Percentiles rank a stretch among this genome's conserved stretches.
These are phyloP conservation scores for Pseudonitzschia delicatissima DNA, from an alignment of 108 stramenopile genomes.

Conservation along the genomic window DNA sequence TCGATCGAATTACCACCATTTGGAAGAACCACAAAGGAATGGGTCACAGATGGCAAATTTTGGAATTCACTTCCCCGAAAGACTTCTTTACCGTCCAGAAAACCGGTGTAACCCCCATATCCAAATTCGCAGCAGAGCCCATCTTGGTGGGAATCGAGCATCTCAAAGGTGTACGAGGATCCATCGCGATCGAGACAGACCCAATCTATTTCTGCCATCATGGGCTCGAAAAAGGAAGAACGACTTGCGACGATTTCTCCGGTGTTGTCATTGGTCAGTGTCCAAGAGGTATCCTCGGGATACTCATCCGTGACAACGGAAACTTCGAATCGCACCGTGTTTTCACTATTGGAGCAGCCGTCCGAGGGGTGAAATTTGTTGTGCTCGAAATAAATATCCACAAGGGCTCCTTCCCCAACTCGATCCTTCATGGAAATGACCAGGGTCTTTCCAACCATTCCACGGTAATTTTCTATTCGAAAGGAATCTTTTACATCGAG, in stretches of 20 bases:
- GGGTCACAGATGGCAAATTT: not conserved
- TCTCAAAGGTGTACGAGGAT: not conserved
- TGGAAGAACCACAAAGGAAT: not conserved
- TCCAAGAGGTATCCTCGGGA: conserved; percentile 2
- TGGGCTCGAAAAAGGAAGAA: not conserved
- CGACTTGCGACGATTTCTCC: not conserved
- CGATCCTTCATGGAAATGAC: not conserved
- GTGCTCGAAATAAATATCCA: not conserved
- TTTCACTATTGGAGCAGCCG: not conserved
- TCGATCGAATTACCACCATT: not conserved
- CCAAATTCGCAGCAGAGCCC: not conserved
- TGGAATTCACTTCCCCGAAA: not conserved
- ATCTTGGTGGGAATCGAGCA: not conserved
- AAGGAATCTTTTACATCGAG: not conserved
- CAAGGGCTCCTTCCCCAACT: not conserved
- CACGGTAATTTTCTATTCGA: not conserved
- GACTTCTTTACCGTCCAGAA: not conserved
- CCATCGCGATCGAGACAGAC: not conserved
- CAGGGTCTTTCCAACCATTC: not conserved
- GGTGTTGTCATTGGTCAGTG: not conserved
- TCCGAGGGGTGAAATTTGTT: not conserved
- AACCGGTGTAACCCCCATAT: not conserved
- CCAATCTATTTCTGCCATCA: not conserved
- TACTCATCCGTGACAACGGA: not conserved
- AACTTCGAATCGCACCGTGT: not conserved